Evolutionary conservation across 2,329 filamentous ascomycete species (phyloP), one percentile per base, ranked within the genome.

Genomic region (Aspergillus pseudotamarii): DNA sequence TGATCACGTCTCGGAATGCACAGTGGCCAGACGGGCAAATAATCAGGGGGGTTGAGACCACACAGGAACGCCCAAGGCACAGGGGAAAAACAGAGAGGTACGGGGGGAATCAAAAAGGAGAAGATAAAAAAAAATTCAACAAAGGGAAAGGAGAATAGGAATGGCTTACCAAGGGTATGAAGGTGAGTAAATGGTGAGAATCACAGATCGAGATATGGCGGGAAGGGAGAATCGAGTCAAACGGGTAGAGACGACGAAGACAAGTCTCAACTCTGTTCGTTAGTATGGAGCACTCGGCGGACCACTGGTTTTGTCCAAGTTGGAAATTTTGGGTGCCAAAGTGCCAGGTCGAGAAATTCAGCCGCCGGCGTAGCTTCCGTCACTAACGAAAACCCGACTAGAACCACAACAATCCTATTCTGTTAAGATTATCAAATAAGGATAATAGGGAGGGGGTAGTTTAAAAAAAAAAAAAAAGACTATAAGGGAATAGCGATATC

Each of bases 301-400:
- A 48, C 46, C 53, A 64, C 65, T 68, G 68, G 71, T 70, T 70
- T 74, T 70, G 69, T 71, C 67, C 60, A 62, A 58, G 64, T 63
- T 67, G 70, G 72, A 72, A 72, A 72, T 76, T 77, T 76, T 72
- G 75, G 74, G 70, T 70, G 72, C 64, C 66, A 62, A 63, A 69
- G 68, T 71, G 75, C 73, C 74, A 72, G 73, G 70, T 71, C 69
- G 69, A 71, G 73, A 74, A 72, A 68, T 76, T 72, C 73, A 69
- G 72, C 70, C 71, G 70, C 67, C 72, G 68, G 76, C 75, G 76
- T 78, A 77, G 76, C 72, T 69, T 75, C 69, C 67, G 75, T 77
- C 75, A 77, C 74, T 73, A 70, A 67, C 55, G 57, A 65, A 62
- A 63, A 56, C 48, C 38, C 21, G 21, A 41, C 43, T 34, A 41